A percentile compares a stretch with the other conserved stretches of the same genome.
Conservation (phyloP, 2,329 filamentous ascomycete species). For the Xylariaceae sp. region DNA sequence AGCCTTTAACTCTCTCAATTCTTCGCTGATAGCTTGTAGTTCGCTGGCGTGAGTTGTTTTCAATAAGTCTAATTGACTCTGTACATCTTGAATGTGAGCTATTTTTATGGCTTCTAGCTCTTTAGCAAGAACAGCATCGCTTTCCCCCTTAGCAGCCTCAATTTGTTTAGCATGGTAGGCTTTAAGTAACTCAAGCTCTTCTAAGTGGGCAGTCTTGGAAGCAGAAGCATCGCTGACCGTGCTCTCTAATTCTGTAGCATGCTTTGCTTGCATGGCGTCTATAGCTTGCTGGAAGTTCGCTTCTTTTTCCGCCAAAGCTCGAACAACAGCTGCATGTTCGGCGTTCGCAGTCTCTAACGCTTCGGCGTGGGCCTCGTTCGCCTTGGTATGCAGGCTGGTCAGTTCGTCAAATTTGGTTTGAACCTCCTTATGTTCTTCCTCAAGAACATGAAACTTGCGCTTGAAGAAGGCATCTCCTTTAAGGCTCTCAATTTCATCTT, state of each 20-base stretch:
- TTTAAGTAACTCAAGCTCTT: conserved; percentile 52
- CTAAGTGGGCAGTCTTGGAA: conserved; percentile 45
- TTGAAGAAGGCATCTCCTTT: conserved; percentile 61
- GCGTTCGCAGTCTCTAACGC: conserved; percentile 22
- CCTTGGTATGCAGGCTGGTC: conserved; percentile 23
- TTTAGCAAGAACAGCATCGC: conserved; percentile 37
- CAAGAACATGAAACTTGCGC: conserved; percentile 58
- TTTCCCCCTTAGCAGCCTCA: conserved; percentile 41
- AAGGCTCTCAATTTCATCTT: conserved; percentile 61
- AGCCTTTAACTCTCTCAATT: conserved; percentile 32
- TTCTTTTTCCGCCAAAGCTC: conserved; percentile 48
- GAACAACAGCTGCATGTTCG: conserved; percentile 37
- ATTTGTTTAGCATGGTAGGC: conserved; percentile 50
- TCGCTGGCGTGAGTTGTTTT: conserved; percentile 35
- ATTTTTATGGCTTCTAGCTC: conserved; percentile 39
- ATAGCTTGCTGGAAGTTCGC: conserved; percentile 51
- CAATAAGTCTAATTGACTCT: conserved; percentile 39
- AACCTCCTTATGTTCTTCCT: conserved; percentile 51
- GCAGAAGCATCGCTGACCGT: conserved; percentile 51
- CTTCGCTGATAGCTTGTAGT: conserved; percentile 35
- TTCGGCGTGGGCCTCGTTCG: conserved; percentile 31
- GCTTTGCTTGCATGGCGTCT: conserved; percentile 51
- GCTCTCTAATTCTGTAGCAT: conserved; percentile 55
- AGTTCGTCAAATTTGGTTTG: conserved; percentile 31
- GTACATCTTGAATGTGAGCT: conserved; percentile 42